Percentiles rank a stretch among this genome's conserved stretches.
phyloP scores from a whole-genome alignment of 129 eudicot species.

The Dittrichia graveolens region DNA sequence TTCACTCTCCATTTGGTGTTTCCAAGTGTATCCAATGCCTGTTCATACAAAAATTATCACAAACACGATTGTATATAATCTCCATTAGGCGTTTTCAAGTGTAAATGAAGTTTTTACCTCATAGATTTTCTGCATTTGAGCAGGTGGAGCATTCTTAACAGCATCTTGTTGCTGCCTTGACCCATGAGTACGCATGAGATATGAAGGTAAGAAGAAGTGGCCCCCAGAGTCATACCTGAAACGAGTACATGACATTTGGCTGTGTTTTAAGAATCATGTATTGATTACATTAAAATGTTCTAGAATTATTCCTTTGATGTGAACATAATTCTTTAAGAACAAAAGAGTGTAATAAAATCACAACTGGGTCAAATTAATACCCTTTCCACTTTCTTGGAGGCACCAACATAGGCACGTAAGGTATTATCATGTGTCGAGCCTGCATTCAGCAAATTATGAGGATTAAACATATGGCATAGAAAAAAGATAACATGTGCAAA shows the following conservation, averaged over 20 bases:
- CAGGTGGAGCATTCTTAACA: slow-evolving; percentile 50
- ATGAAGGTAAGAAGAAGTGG: slow-evolving; percentile 79
- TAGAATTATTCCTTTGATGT: background rate
- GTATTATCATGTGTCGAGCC: slow-evolving; percentile 81
- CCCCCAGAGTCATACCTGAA: slow-evolving; percentile 92
- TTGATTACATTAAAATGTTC: background rate
- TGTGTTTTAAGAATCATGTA: background rate
- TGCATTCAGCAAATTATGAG: slow-evolving; percentile 41
- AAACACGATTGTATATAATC: background rate
- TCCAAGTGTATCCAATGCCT: slow-evolving; percentile 96
- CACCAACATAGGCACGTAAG: slow-evolving; percentile 94
- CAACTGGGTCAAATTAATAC: slow-evolving; percentile 39
- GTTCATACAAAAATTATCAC: slow-evolving; percentile 22
- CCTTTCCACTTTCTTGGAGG: slow-evolving; percentile 95
- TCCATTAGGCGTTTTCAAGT: background rate
- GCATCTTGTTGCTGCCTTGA: slow-evolving; percentile 81
- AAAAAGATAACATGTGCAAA: slow-evolving; percentile 17
- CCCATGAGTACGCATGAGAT: slow-evolving; percentile 95
- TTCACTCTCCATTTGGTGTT: slow-evolving; percentile 94
- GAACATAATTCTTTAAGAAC: background rate
- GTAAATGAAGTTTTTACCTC: slow-evolving; percentile 48
- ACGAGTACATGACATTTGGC: slow-evolving; percentile 11
- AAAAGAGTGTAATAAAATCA: slow-evolving; percentile 10
- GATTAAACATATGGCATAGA: background rate
- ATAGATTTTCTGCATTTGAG: slow-evolving; percentile 77